Evolutionary conservation across 2,329 filamentous ascomycete genomes (phyloP).

Genomic region (Dactylellina drechsleri): DNA sequence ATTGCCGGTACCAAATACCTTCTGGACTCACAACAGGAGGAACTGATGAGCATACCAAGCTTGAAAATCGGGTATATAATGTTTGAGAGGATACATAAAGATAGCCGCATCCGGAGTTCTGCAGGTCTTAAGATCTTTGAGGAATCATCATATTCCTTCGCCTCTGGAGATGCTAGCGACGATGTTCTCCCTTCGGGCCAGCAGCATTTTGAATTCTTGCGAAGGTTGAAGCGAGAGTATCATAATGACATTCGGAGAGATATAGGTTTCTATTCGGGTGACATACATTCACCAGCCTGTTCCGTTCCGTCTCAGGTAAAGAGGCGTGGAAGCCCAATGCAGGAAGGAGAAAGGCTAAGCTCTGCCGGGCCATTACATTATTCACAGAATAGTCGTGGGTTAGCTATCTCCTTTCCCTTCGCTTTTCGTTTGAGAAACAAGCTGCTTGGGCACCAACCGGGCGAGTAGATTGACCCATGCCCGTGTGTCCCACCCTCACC

Average conservation of each 20-base stretch:
- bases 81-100: constrained; percentile 10
- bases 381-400: constrained; percentile 21
- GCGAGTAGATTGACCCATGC: constrained; percentile 41
- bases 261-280: neutral
- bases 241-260: neutral
- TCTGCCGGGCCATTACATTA: constrained; percentile 6
- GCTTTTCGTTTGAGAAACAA: constrained; percentile 2
- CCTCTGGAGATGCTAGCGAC: neutral
- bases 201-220: too few relatives aligned
- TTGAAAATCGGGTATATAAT: constrained; percentile 28
- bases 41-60: constrained; percentile 38
- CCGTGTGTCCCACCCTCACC: constrained; percentile 35
- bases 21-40: constrained; percentile 15
- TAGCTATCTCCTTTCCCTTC: constrained; percentile 36
- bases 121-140: constrained; percentile 1
- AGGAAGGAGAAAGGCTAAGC: constrained; percentile 41
- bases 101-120: constrained; percentile 30
- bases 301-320: constrained; percentile 45
- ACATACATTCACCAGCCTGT: constrained; percentile 33
- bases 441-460: constrained; percentile 3
- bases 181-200: neutral
- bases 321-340: constrained; percentile 47
- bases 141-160: neutral
- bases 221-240: too few relatives aligned
- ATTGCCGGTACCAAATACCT: constrained; percentile 4